Evolutionary conservation across 495 filamentous ascomycete genomes (phyloP).

Genomic region (Stereocaulon alpinum): DNA sequence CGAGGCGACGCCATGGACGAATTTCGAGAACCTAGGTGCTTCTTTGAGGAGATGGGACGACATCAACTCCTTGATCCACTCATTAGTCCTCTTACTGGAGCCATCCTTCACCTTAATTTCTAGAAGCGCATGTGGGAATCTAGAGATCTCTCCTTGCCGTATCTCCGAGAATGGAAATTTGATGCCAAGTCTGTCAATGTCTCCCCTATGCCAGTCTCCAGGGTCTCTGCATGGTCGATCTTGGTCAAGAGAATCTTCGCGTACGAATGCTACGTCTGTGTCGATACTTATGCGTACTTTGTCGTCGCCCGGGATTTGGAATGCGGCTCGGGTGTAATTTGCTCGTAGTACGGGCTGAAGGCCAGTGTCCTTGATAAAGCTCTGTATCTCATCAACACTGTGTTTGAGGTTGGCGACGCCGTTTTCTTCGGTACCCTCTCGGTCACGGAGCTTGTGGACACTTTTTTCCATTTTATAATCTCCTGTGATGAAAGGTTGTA

Average conservation of each 20-base stretch:
- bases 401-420: slow-evolving; percentile 58
- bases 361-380: slow-evolving; percentile 64
- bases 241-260: slow-evolving; percentile 77
- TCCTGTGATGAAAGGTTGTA: slow-evolving; percentile 76
- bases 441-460: slow-evolving; percentile 67
- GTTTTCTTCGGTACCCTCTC: slow-evolving; percentile 46
- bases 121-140: slow-evolving; percentile 81
- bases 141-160: slow-evolving; percentile 81
- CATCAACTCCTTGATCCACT: slow-evolving; percentile 87
- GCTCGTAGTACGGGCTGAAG: slow-evolving; percentile 81
- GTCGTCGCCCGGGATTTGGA: slow-evolving; percentile 90
- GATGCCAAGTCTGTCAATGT: slow-evolving; percentile 77
- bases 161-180: slow-evolving; percentile 76
- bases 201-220: slow-evolving; percentile 77
- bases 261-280: slow-evolving; percentile 82
- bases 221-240: slow-evolving; percentile 82
- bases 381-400: slow-evolving; percentile 67
- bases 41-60: slow-evolving; percentile 83
- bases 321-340: slow-evolving; percentile 89
- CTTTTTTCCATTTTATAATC: slow-evolving; percentile 89
- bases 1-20: slow-evolving; percentile 82
- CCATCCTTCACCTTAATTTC: slow-evolving; percentile 85
- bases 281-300: slow-evolving; percentile 87
- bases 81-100: slow-evolving; percentile 52
- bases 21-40: slow-evolving; percentile 87